A percentile compares a stretch with the other conserved stretches of the same genome.
phyloP scores from a whole-genome alignment of 78 protist species.

The Dictyostelium purpureum region DNA sequence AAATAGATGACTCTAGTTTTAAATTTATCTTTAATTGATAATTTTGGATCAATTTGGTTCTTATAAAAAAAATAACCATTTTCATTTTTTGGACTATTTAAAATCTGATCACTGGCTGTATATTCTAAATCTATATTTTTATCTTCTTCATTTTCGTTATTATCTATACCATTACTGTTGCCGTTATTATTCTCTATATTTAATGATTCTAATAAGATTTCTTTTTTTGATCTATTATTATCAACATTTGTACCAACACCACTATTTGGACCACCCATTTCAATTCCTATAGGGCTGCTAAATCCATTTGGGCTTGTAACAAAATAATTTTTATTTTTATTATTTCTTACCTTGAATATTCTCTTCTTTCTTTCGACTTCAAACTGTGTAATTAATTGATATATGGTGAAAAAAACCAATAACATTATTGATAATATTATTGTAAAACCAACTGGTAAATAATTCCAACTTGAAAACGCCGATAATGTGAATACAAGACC shows the following conservation, averaged over 20 bases:
- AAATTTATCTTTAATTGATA: background rate
- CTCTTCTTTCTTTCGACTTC: background rate
- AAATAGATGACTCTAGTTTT: background rate
- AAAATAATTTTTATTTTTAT: background rate
- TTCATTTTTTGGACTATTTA: too few species aligned
- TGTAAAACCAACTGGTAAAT: conserved; percentile 2
- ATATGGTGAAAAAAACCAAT: background rate
- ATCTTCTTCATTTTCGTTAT: background rate
- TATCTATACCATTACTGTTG: background rate
- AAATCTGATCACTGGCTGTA: background rate
- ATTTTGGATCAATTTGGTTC: conserved; percentile 4
- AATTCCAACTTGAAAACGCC: conserved; percentile 48
- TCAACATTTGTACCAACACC: background rate
- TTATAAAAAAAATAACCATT: background rate
- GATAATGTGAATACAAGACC: background rate
- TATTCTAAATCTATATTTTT: background rate
- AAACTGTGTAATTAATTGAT: background rate
- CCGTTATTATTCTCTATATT: too few species aligned
- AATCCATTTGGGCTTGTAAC: background rate
- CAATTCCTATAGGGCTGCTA: background rate
- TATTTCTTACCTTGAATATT: background rate
- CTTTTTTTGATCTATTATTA: background rate
- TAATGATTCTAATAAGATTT: conserved; percentile 7
- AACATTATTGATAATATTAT: background rate
- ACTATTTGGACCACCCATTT: too few species aligned